Conservation (phyloP, 495 filamentous ascomycete species). For the Podospora pseudopauciseta region DNA sequence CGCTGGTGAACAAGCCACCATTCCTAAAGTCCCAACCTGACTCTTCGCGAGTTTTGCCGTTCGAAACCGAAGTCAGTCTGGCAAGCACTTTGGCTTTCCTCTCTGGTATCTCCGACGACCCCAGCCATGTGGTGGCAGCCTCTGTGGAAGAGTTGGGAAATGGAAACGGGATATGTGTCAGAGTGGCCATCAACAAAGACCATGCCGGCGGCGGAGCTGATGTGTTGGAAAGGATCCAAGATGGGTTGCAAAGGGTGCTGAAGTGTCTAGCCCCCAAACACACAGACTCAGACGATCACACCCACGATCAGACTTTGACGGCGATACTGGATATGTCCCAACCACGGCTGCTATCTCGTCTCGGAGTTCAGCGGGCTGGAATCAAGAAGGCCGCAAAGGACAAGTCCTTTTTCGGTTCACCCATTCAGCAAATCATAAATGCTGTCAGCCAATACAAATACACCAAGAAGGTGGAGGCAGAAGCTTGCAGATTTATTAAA, state of each 20-base stretch:
- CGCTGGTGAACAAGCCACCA: slow-evolving; percentile 13
- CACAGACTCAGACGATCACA: background rate
- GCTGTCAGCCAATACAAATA: background rate
- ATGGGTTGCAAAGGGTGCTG: slow-evolving; percentile 32
- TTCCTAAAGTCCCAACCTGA: background rate
- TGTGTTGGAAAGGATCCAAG: slow-evolving; percentile 27
- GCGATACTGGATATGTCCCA: slow-evolving; percentile 37
- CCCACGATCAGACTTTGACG: slow-evolving; percentile 28
- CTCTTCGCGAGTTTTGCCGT: slow-evolving; percentile 25
- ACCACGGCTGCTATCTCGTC: slow-evolving; percentile 31
- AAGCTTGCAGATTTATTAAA: slow-evolving; percentile 7
- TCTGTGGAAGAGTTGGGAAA: slow-evolving; percentile 35
- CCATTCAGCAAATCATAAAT: slow-evolving; percentile 3
- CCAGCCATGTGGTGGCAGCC: slow-evolving; percentile 35
- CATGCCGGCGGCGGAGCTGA: slow-evolving; percentile 5
- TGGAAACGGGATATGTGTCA: slow-evolving; percentile 26
- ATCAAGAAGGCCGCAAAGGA: background rate
- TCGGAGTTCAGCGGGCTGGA: slow-evolving; percentile 16
- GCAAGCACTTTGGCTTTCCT: slow-evolving; percentile 40
- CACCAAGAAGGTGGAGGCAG: background rate
- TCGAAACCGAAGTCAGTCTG: slow-evolving; percentile 32
- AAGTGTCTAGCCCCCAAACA: slow-evolving; percentile 19
- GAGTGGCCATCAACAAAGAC: slow-evolving; percentile 40
- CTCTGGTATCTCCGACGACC: slow-evolving; percentile 31
- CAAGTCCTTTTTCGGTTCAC: slow-evolving; percentile 10